phyloP scores from a whole-genome alignment of 306 rosid genomes.

The Herpetospermum pedunculosum region DNA sequence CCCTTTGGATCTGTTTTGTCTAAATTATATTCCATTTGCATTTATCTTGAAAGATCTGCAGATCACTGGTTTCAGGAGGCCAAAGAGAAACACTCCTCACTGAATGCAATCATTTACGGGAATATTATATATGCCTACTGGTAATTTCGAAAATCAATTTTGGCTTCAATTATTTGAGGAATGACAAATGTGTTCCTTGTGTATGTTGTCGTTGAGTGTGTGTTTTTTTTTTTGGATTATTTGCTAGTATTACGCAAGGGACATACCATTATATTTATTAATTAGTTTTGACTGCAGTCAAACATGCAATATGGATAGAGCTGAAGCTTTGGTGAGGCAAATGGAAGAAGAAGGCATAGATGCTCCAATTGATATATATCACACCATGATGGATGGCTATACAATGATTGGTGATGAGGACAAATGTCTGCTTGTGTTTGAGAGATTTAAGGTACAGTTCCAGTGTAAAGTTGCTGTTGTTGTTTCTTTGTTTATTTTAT shows the following conservation, averaged over 20 bases:
- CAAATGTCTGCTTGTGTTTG: slow-evolving; percentile 83
- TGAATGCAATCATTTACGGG: slow-evolving; percentile 83
- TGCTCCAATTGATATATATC: slow-evolving; percentile 90
- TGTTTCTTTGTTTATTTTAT: too few relatives aligned
- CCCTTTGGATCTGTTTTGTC: not conserved
- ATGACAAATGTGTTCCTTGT: not conserved
- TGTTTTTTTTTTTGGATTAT: not conserved
- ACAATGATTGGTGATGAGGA: slow-evolving; percentile 76
- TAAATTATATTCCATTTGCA: slow-evolving; percentile 25
- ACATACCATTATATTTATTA: not conserved
- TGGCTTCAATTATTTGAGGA: not conserved
- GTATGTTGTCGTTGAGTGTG: not conserved
- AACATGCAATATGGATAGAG: slow-evolving; percentile 60
- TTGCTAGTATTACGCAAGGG: not conserved
- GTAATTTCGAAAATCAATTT: slow-evolving; percentile 32
- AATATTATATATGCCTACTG: slow-evolving; percentile 85
- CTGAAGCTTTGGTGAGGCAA: slow-evolving; percentile 86
- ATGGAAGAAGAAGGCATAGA: slow-evolving; percentile 99
- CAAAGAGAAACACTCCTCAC: slow-evolving; percentile 47
- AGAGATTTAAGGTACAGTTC: slow-evolving; percentile 71
- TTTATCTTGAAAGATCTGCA: slow-evolving; percentile 85
- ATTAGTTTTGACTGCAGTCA: slow-evolving; percentile 37
- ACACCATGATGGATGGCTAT: slow-evolving; percentile 98
- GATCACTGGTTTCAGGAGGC: slow-evolving; percentile 94
- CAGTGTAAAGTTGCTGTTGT: not conserved